A percentile compares a stretch with the other conserved stretches of the same genome.
These are phyloP conservation scores for Axilococcus clingmanii DNA, from an alignment of 139 green algal species.

Conservation along the genomic window DNA sequence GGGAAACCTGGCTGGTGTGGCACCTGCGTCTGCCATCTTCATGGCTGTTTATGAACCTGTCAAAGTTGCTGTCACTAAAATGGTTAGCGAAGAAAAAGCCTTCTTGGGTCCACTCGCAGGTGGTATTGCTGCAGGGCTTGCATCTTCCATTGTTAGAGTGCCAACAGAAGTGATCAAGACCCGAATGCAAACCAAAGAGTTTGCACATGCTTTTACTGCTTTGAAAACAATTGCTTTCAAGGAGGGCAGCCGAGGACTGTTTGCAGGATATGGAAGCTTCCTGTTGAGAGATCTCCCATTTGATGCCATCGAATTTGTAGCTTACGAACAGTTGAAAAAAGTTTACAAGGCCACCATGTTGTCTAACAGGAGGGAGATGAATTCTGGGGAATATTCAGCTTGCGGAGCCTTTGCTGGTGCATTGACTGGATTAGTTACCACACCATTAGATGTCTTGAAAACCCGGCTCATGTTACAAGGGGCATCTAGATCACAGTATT, in stretches of 20 bases:
- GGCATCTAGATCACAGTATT: slow-evolving; percentile 37
- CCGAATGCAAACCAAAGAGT: slow-evolving; percentile 84
- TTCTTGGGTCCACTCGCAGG: slow-evolving; percentile 45
- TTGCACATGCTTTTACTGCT: slow-evolving; percentile 38
- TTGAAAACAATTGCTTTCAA: slow-evolving; percentile 57
- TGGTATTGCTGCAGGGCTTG: slow-evolving; percentile 63
- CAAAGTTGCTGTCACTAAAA: slow-evolving; percentile 49
- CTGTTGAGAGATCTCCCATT: slow-evolving; percentile 95
- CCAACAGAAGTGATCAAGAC: slow-evolving; percentile 97
- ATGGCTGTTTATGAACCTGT: slow-evolving; percentile 90
- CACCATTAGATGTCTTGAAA: slow-evolving; percentile 89
- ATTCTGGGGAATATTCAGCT: slow-evolving; percentile 48
- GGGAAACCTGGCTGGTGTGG: slow-evolving; percentile 77
- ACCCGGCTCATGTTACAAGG: slow-evolving; percentile 89
- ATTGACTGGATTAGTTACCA: slow-evolving; percentile 79
- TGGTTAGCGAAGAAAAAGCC: slow-evolving; percentile 29
- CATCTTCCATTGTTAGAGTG: slow-evolving; percentile 79
- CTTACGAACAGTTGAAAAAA: slow-evolving; percentile 74
- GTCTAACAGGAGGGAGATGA: slow-evolving; percentile 39
- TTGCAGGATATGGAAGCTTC: slow-evolving; percentile 97
- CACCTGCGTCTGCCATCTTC: slow-evolving; percentile 86
- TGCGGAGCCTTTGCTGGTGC: slow-evolving; percentile 69
- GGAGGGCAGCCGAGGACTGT: slow-evolving; percentile 75
- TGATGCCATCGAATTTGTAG: slow-evolving; percentile 95
- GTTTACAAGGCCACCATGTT: slow-evolving; percentile 17